Conservation (phyloP, 2,329 filamentous ascomycete species). For the Aspergillus terreus region DNA sequence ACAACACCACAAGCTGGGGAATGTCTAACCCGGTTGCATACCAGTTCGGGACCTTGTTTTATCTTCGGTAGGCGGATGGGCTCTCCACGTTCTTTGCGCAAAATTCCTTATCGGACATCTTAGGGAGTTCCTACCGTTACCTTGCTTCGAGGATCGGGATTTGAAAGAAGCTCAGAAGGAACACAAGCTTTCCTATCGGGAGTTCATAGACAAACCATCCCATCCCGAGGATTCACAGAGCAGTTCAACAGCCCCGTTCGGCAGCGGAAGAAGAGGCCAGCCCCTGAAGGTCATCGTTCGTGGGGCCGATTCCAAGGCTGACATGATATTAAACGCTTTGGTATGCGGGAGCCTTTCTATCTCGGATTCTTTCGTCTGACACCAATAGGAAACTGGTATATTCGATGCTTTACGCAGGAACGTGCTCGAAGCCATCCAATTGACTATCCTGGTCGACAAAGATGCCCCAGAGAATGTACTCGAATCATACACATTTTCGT, state of each 20-base stretch:
- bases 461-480: conserved; percentile 37
- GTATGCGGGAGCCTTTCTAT: conserved; percentile 28
- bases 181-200: conserved; percentile 23
- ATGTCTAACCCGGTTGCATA: neutral
- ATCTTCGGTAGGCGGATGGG: conserved; percentile 26
- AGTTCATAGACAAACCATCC: conserved; percentile 23
- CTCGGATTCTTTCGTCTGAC: conserved; percentile 18
- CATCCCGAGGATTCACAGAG: conserved; percentile 3
- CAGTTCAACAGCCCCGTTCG: conserved; percentile 12
- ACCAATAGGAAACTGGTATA: conserved; percentile 45
- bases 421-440: conserved; percentile 43
- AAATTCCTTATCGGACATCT: conserved; percentile 12
- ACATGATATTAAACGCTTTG: conserved; percentile 46
- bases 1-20: conserved; percentile 1
- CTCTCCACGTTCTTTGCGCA: neutral
- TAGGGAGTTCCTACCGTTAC: conserved; percentile 33
- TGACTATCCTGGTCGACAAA: conserved; percentile 43
- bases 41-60: conserved; percentile 34
- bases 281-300: conserved; percentile 40
- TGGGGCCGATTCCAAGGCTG: conserved; percentile 37
- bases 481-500: conserved; percentile 49
- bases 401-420: conserved; percentile 45
- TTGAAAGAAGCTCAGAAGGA: conserved; percentile 23
- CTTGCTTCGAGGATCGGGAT: conserved; percentile 33
- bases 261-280: conserved; percentile 23